A percentile compares a stretch with the other conserved stretches of the same genome.
Evolutionary conservation across 345 rosid genomes (phyloP).

Genomic region (Citrus australasica): DNA sequence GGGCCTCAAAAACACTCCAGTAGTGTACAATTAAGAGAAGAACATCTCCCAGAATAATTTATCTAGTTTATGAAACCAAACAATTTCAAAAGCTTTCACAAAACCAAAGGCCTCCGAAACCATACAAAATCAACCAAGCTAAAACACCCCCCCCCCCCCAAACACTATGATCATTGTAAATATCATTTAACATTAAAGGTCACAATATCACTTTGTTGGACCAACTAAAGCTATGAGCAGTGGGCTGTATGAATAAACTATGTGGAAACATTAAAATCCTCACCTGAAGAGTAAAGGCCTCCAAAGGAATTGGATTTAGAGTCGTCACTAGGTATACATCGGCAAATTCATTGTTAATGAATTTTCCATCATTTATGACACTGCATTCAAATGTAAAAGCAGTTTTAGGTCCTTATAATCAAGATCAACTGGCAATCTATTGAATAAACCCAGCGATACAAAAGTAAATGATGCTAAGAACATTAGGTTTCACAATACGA

Average conservation of each 20-base stretch:
- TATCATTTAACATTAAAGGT: background rate
- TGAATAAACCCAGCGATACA: background rate
- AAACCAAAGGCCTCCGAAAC: background rate
- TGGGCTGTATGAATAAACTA: background rate
- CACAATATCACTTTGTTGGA: background rate
- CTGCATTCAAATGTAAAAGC: constrained; percentile 37
- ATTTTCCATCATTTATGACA: constrained; percentile 70
- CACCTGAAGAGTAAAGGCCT: constrained; percentile 94
- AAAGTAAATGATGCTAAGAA: background rate
- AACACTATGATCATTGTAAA: background rate
- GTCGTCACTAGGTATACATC: constrained; percentile 90
- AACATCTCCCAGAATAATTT: background rate
- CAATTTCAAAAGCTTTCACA: background rate
- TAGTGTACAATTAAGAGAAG: background rate
- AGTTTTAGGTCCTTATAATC: background rate
- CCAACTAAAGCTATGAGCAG: background rate
- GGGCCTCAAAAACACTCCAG: background rate
- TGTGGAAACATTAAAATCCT: constrained; percentile 7
- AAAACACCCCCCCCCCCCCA: too few relatives aligned
- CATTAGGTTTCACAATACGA: background rate
- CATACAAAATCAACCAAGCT: background rate
- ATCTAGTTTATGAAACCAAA: background rate
- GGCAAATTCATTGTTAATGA: constrained; percentile 79
- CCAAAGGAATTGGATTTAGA: constrained; percentile 77
- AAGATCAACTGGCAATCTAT: background rate